phyloP scores from a whole-genome alignment of 495 filamentous ascomycete genomes.

The Lasiosphaeria miniovina region DNA sequence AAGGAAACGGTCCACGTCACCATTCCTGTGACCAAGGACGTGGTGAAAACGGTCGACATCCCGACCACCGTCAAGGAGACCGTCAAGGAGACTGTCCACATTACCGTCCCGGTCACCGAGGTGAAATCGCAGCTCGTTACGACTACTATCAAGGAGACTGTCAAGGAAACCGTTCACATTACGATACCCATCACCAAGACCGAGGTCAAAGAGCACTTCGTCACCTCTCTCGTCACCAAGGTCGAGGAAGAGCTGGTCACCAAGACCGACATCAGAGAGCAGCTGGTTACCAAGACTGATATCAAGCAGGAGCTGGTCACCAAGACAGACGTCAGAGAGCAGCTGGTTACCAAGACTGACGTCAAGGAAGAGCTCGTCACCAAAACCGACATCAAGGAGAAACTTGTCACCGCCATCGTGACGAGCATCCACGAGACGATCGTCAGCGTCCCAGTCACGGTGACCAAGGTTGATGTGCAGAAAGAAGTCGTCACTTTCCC shows the following conservation, averaged over 20 bases:
- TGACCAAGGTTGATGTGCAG: constrained; percentile 7
- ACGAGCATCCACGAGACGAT: neutral
- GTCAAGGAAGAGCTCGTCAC: constrained; percentile 5
- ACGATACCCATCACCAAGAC: neutral
- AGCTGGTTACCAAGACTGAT: constrained; percentile 1
- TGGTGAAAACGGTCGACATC: too few relatives aligned
- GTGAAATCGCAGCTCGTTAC: neutral
- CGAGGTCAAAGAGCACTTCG: neutral
- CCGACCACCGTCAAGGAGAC: neutral
- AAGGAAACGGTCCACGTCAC: constrained; percentile 4
- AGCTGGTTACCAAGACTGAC: neutral
- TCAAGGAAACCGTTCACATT: neutral
- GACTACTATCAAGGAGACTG: neutral
- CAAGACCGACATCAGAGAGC: constrained; percentile 3
- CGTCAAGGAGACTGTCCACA: neutral
- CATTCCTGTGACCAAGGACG: neutral
- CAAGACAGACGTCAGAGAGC: too few relatives aligned
- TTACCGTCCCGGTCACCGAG: neutral
- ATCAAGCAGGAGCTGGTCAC: neutral
- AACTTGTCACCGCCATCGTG: neutral
- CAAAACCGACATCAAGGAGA: too few relatives aligned
- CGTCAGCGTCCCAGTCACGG: constrained; percentile 2
- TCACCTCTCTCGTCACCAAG: constrained; percentile 3
- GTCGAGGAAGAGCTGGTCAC: constrained; percentile 9
- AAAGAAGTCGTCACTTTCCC: neutral